Base-by-base conservation (phyloP, 257 asterid species). In the Ilex aquifolium region DNA sequence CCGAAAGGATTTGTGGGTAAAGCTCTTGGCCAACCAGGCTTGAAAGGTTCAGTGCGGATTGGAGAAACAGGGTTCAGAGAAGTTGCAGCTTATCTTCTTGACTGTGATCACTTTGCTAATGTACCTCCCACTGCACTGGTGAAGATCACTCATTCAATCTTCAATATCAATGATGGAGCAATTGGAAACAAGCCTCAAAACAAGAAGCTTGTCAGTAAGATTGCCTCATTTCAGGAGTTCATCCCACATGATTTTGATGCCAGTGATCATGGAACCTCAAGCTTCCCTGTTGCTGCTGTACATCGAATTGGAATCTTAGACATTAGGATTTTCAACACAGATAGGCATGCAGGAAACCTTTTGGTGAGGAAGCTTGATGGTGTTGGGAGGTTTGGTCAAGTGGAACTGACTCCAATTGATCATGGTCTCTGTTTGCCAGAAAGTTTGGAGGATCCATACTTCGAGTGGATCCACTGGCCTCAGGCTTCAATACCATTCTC, bases 291-390 rank as follows among this genome's bases (percentile, higher is more conserved):
- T 15, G 27, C 57, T 6, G 57, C 30, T 53, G 57, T 53, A 4
- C 57, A 53, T 53, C 57, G 57, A 21, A 53, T 53, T 14, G 57
- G 57, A 27, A 53, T 53, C 2, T 21, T 53, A n/a, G 57, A 53
- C 31, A 21, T 53, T 2, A 53, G 57, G 57, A 53, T 53, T 21
- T 53, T 53, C 8, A 53, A 53, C 57, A 53, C 57, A n/a, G 57
- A 53, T 53, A n/a, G 57, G 57, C 57, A 53, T 53, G 57, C 57
- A 6, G 57, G 57, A 53, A 53, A 53, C 57, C 57, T 53, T 21
- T 14, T 53, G 30, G 57, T 53, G 5, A n/a, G 57, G 57, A 53
- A 17, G 31, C 57, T 53, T n/a, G 57, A 53, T 17, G 27, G 30
- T n/a, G 30, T 17, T 53, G 57, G 57, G 57, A 53, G 57, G 5